Evolutionary conservation across 306 rosid genomes (phyloP), one percentile per base, ranked within the genome.

Genomic region (Pterocarpus macrocarpus): DNA sequence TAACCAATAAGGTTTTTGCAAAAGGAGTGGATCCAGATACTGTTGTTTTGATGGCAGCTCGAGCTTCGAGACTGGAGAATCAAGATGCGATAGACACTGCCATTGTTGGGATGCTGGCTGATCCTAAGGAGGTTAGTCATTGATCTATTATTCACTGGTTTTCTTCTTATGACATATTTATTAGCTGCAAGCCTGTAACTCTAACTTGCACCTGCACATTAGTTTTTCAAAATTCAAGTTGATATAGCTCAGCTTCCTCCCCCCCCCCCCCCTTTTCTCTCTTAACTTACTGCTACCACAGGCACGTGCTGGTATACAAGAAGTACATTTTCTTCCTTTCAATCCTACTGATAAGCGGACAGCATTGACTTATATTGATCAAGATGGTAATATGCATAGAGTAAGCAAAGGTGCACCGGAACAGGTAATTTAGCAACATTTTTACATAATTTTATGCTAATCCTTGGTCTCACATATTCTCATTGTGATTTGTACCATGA

Each of bases 371-470:
- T 95, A 95, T 76, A 65, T 87, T 79, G 99, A 95, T 62, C 86
- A 74, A 61, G 92, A 87, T 16, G 97, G 98, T 65, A 93, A 91
- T 88, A 90, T 90, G 99, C 99, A 90, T 61, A 86, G 97, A 83
- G 99, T 95, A 63, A 95, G 99, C 92, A 95, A 95, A 87, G 99
- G 99, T 79, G 99, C 99, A 75, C 99, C 98, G 0, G 98, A 93
- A 84, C 99, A 95, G 98, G 99, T 95, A 88, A 84, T 16, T 63
- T 63, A 64, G 64, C 45, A 64, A n/a, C 73, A 35, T 6, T 73
- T 17, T 43, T 63, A 44, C 41, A 12, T 63, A 13, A 30, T 52
- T 63, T 6, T 53, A 30, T 79, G 7, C 49, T 39, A 57, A 44
- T 34, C 32, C 41, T 80, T 47, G 34, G 8, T 69, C 22, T 77